phyloP scores from a whole-genome alignment of 345 rosid genomes.

The Populus alba region DNA sequence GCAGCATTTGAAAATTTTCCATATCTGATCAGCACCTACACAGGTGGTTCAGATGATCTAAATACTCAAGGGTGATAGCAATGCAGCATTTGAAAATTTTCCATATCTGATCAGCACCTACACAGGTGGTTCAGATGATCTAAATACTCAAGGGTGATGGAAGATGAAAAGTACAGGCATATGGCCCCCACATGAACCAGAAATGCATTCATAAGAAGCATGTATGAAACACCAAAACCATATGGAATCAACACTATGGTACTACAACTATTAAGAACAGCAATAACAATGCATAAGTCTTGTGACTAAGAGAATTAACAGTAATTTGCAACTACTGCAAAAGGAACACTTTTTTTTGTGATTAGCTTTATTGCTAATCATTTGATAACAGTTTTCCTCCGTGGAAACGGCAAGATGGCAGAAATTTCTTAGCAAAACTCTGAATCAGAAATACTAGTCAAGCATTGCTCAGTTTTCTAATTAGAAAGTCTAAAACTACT shows the following conservation, averaged over 20 bases:
- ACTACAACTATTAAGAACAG: no score
- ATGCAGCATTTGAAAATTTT: conserved; percentile 68
- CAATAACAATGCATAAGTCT: no score
- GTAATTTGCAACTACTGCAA: no score
- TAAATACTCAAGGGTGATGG: background rate
- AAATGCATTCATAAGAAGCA: background rate
- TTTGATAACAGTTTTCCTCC: no score
- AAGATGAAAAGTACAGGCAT: background rate
- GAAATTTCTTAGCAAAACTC: background rate
- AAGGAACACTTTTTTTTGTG: no score
- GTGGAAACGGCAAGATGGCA: background rate
- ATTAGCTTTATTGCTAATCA: no score
- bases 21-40: conserved; percentile 62
- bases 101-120: conserved; percentile 76
- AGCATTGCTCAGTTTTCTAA: background rate
- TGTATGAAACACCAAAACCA: background rate
- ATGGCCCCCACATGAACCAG: background rate
- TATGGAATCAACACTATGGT: no score
- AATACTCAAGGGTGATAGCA: conserved; percentile 1
- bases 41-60: conserved; percentile 11
- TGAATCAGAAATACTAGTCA: background rate
- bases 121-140: conserved; percentile 12
- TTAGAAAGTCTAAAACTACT: background rate
- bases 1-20: conserved; percentile 76
- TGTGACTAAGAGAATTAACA: no score